These are phyloP conservation scores for Pseudoturritis turrita DNA, from an alignment of 345 rosid genomes.

Conservation along the genomic window DNA sequence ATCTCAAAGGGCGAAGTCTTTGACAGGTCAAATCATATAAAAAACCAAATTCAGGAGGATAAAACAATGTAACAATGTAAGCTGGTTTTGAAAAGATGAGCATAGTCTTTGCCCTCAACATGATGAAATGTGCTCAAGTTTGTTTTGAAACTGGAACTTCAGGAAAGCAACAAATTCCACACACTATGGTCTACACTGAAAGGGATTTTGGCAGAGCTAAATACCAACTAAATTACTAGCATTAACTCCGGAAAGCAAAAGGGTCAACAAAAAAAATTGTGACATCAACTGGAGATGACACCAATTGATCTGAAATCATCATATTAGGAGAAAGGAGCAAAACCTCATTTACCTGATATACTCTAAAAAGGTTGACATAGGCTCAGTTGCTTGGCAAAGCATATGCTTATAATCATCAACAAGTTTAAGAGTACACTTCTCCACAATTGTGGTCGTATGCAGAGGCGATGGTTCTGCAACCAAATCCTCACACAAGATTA, in stretches of 20 bases:
- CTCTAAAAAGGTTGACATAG: slow-evolving; percentile 93
- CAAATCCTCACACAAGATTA: too few relatives aligned
- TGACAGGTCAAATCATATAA: not conserved
- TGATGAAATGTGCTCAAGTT: not conserved
- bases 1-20: not conserved
- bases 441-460: slow-evolving; percentile 97
- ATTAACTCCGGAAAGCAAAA: not conserved
- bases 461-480: slow-evolving; percentile 91
- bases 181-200: too few relatives aligned
- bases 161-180: not conserved
- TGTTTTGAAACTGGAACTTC: not conserved
- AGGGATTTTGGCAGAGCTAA: too few relatives aligned
- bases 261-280: not conserved
- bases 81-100: not conserved
- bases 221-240: not conserved
- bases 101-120: not conserved
- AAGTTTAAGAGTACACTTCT: slow-evolving; percentile 93
- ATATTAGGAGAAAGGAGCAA: not conserved
- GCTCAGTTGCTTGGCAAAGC: slow-evolving; percentile 96
- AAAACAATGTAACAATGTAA: not conserved
- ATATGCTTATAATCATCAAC: slow-evolving; percentile 97
- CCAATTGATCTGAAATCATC: not conserved
- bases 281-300: not conserved
- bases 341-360: slow-evolving; percentile 72
- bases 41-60: not conserved